Base-by-base conservation (phyloP, 2,329 filamentous ascomycete genomes). In the Sporothrix protearum region DNA sequence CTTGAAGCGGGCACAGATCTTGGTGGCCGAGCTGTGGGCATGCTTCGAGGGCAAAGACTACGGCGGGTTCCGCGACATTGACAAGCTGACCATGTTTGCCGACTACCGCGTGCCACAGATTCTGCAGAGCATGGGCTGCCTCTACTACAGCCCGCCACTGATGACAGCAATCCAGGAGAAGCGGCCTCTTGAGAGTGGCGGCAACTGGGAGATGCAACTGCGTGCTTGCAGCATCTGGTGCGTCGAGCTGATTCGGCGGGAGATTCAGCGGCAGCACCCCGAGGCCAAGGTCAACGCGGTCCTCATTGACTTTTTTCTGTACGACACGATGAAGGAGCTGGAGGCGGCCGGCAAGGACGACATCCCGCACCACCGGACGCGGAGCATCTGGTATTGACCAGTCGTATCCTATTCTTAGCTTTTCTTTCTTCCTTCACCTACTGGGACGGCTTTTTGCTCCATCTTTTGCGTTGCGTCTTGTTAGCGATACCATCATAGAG, bases 51-150 rank as follows among this genome's bases (percentile, higher is more conserved):
- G 93, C 61, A 85, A 91, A 75, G 85, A 87, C 33, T 94, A 90
- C 77, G 96, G 96, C 42, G 84, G 86, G 36, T 99, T 99, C 80
- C 79, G 88, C 71, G 96, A 99, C 78, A 97, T 99, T 76, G 91
- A 96, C 81, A 93, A 94, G 79, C 91, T 99, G 77, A 99, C 96
- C 73, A 98, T 98, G 91, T 99, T 99, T 83, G 94, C 96, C 78
- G 96, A 99, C 82, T 99, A 99, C 79, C 91, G 96, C 57, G 91
- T 99, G 70, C 96, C 96, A 16, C 96, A 99, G 82, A 96, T 97
- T 76, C 86, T 99, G 45, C 89, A 94, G 76, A 89, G 89, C 10
- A 84, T 98, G 59, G 92, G 92, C 22, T 95, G 94, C 72, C 82
- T 99, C 67, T 89, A 88, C 76, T 97, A 96, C 81, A 94, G 92